These are phyloP conservation scores for Diaporthe destruens DNA, from an alignment of 2,329 filamentous ascomycete genomes.

Conservation along the genomic window DNA sequence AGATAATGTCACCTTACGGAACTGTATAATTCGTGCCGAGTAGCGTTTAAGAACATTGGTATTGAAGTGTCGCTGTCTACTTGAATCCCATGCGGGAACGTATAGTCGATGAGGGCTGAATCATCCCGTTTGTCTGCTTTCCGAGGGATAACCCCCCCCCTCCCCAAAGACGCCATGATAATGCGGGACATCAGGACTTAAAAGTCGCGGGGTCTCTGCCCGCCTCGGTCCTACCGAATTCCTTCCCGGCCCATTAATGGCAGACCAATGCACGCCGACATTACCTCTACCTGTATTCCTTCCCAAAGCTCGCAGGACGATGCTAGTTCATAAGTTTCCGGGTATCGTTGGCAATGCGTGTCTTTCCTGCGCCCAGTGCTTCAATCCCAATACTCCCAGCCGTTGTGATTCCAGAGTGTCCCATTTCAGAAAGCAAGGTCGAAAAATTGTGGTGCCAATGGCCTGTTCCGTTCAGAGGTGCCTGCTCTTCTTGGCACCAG, in stretches of 20 bases:
- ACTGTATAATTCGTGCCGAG: not conserved
- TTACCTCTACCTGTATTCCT: constrained; percentile 38
- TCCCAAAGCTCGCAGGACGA: constrained; percentile 36
- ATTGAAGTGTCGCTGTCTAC: constrained; percentile 21
- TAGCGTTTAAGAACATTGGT: not conserved
- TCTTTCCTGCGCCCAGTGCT: constrained; percentile 22
- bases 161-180: constrained; percentile 30
- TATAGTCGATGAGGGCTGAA: constrained; percentile 7
- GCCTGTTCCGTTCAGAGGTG: constrained; percentile 53
- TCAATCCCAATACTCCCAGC: constrained; percentile 32
- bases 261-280: constrained; percentile 30
- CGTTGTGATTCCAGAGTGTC: constrained; percentile 5
- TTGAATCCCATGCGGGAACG: not conserved
- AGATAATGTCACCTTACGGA: not conserved
- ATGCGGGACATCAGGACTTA: constrained; percentile 31
- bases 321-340: constrained; percentile 37
- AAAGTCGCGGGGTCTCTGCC: constrained; percentile 14
- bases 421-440: constrained; percentile 9
- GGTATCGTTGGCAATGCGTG: constrained; percentile 38
- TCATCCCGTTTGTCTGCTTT: constrained; percentile 8
- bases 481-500: constrained; percentile 63
- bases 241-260: constrained; percentile 1
- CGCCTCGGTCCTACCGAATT: not conserved
- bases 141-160: not conserved
- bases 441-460: constrained; percentile 3